phyloP scores from a whole-genome alignment of 2,329 filamentous ascomycete genomes.

The Hymenoscyphus linearis region DNA sequence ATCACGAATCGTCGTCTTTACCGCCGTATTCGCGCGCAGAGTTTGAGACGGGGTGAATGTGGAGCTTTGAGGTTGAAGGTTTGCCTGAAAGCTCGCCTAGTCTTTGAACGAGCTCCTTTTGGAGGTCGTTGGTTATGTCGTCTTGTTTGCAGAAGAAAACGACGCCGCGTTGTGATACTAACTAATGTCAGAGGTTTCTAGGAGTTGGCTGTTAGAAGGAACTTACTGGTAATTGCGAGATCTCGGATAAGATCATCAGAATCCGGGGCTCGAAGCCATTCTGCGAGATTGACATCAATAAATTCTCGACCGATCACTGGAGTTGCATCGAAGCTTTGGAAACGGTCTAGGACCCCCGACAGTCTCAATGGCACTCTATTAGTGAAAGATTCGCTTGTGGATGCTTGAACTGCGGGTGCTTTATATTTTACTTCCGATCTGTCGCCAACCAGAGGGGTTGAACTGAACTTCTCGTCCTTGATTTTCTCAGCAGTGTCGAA shows the following conservation, averaged over 20 bases:
- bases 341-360: constrained; percentile 26
- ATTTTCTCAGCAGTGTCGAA: constrained; percentile 21
- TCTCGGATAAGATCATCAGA: constrained; percentile 44
- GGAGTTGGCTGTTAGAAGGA: not conserved
- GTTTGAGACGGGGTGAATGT: constrained; percentile 56
- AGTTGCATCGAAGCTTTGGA: constrained; percentile 36
- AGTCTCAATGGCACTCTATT: constrained; percentile 27
- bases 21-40: constrained; percentile 47
- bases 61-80: constrained; percentile 48
- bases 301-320: constrained; percentile 44
- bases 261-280: constrained; percentile 43
- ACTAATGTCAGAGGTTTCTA: not conserved
- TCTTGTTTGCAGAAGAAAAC: constrained; percentile 66
- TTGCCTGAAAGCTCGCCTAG: constrained; percentile 55
- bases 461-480: constrained; percentile 23
- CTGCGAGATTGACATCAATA: constrained; percentile 37
- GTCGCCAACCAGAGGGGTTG: constrained; percentile 12
- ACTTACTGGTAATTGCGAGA: constrained; percentile 41
- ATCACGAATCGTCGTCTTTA: constrained; percentile 57
- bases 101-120: constrained; percentile 59
- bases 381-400: constrained; percentile 12
- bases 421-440: constrained; percentile 7
- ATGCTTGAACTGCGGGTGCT: constrained; percentile 20
- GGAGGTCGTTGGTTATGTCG: constrained; percentile 53
- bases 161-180: constrained; percentile 64